Base-by-base conservation (phyloP, 192 early-diverging fungal genomes). In the Coemansia pectinata region DNA sequence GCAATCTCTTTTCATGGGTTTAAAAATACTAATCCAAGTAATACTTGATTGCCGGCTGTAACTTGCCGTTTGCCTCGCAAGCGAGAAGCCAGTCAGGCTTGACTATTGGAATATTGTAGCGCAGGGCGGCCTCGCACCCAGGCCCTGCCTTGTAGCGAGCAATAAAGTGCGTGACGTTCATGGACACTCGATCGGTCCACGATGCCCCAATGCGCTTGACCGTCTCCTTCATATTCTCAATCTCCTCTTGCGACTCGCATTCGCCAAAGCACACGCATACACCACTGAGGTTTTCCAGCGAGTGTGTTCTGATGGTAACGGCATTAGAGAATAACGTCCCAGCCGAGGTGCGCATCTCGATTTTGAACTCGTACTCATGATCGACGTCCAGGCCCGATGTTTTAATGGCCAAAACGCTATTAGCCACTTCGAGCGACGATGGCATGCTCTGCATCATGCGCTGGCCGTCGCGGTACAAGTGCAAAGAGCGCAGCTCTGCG, bases 271-370 rank as follows among this genome's bases (percentile, higher is more conserved):
- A 93, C 25, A 98, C 92, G 69, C 92, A 88, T 66, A 98, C 95
- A 17, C 98, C 98, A n/a, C 94, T 98, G 36, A 99, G 86, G 74
- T 99, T 98, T 48, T 98, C 96, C 78, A 99, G 84, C 34, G 91
- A 85, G 76, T 99, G 98, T 6, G 98, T 99, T 65, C 85, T 88
- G 41, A 90, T 85, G 4, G 70, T 80, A 19, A 97, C 83, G 17
- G 86, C 79, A 65, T 98, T 95, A 42, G 92, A 94, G 42, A 86
- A 82, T 44, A 92, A 89, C 21, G 81, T 73, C 53, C 98, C 96
- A 6, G 96, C 95, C 6, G 96, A 94, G 5, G 98, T 99, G 72
- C 94, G 89, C 72, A 96, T 87, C 48, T 90, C 94, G 40, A 99
- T 84, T 67, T 89, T 87, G 69, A 99, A 92, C 58, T 93, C 88